Evolutionary conservation across 495 filamentous ascomycete genomes (phyloP).

Genomic region (Trichoderma gamsii): DNA sequence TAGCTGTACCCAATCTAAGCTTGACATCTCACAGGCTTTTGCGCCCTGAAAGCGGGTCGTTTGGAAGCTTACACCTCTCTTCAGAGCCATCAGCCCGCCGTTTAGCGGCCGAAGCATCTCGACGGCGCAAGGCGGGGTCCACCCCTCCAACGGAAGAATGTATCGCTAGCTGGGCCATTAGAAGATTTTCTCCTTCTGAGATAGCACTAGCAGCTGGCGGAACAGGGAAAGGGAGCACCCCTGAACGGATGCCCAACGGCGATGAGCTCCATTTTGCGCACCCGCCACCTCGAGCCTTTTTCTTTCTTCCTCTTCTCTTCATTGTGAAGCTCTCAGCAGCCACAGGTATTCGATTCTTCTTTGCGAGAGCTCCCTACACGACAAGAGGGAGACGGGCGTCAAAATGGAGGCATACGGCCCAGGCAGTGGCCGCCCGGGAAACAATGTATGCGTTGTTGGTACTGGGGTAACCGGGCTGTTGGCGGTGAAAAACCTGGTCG

Average conservation of each 20-base stretch:
- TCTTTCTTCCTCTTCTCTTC: neutral
- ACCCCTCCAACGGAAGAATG: neutral
- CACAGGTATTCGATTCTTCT: neutral
- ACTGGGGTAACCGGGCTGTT: neutral
- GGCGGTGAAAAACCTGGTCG: conserved; percentile 12
- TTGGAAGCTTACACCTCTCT: neutral
- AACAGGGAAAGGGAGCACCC: neutral
- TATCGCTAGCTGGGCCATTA: neutral
- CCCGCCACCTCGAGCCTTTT: conserved; percentile 4
- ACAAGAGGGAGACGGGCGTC: neutral
- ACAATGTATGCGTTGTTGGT: conserved; percentile 1
- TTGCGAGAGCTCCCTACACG: too few species aligned
- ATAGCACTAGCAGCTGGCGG: conserved; percentile 9
- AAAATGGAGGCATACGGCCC: neutral
- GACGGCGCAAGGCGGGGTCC: neutral
- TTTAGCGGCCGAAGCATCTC: neutral
- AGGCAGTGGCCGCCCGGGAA: neutral
- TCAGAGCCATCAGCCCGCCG: neutral
- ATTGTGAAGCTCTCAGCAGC: neutral
- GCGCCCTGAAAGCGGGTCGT: neutral
- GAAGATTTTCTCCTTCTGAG: neutral
- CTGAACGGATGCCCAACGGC: conserved; percentile 9
- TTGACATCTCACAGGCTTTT: neutral
- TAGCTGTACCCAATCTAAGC: neutral
- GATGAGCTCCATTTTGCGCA: conserved; percentile 11